Evolutionary conservation across 2,329 filamentous ascomycete genomes (phyloP), one percentile per base, ranked within the genome.

Genomic region (Pleomassaria siparia): DNA sequence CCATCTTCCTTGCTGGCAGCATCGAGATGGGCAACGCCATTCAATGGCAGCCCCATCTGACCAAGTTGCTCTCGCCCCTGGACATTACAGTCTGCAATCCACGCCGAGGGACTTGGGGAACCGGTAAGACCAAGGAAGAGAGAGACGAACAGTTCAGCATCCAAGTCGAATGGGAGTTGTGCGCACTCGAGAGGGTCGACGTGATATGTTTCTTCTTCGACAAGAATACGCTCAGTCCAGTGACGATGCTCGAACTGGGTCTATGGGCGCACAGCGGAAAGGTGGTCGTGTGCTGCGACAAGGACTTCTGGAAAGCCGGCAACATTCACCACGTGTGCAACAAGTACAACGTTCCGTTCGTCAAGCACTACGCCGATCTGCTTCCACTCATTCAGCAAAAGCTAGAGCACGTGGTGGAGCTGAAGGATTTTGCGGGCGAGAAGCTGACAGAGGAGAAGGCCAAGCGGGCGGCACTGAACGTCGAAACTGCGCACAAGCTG

Each of bases 161-260:
- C 30, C 84, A 87, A 61, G 75, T 82, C 0, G 66, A 75, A 24
- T 87, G 84, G 83, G 84, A 87, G 69, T 72, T 86, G 2, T 72
- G 77, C 13, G 80, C 75, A 64, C 77, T 82, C 53, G 76, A 81
- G 12, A 50, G 53, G 1, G 80, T 80, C 0, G 74, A 78, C 54
- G 58, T 86, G 4, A 69, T 86, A 6, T 77, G 79, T 20, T 71
- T 86, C 44, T 83, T 80, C 62, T 82, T 86, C 46, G 75, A 80
- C 37, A 70, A 74, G 1, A 67, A 53, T 2, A 82, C 80, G 0
- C 69, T 73, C 39, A 81, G 81, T 7, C 80, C 81, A 1, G 74
- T 86, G 21, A 83, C 78, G 26, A 64, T 87, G 58, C 65, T 86
- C 36, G 84, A 87, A 67, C 64, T 87, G 15, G 84, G 84, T 0